Base-by-base conservation (phyloP, 345 rosid genomes). In the Dipteronia dyeriana region DNA sequence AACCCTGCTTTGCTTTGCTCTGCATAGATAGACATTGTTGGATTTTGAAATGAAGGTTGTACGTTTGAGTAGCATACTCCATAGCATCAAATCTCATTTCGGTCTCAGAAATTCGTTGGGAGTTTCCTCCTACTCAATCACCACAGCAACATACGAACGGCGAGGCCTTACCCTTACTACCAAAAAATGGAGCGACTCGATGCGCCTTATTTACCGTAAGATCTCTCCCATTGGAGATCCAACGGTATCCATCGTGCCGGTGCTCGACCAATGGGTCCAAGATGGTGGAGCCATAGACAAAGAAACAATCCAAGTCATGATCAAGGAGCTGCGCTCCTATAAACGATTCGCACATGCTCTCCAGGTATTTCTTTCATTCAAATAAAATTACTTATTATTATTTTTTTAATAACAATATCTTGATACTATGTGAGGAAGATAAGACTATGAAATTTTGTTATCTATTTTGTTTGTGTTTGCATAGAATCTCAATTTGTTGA, bases 241-340 rank as follows among this genome's bases (percentile, higher is more conserved):
- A 1, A 75, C 34, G 60, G 69, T 54, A n/a, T 79, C 86, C 5
- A 69, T 86, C 34, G 77, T 68, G 16, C 87, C 84, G 9, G 54
- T 86, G 39, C 88, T 88, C 47, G 83, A 88, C 25, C 83, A 63
- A 4, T 86, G 91, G 89, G 69, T 86, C 43, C 77, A 53, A 53
- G 88, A 85, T 76, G 86, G 86, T 26, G 39, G 70, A 22, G 20
- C 66, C 0, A 73, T 86, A 0, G 17, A 74, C n/a, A 77, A 78
- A 76, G n/a, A 68, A 3, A 43, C 47, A 1, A 79, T 83, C 65
- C 75, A 9, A 0, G 0, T 1, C 45, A 68, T 79, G 31, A 76
- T 88, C 75, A 81, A 45, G 74, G 69, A 75, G 47, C 63, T 83
- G 4, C 75, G 84, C 12, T 64, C 7, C 49, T 74, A 70, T 43